phyloP scores from a whole-genome alignment of 2,329 filamentous ascomycete species.

The Penicillium sp. region DNA sequence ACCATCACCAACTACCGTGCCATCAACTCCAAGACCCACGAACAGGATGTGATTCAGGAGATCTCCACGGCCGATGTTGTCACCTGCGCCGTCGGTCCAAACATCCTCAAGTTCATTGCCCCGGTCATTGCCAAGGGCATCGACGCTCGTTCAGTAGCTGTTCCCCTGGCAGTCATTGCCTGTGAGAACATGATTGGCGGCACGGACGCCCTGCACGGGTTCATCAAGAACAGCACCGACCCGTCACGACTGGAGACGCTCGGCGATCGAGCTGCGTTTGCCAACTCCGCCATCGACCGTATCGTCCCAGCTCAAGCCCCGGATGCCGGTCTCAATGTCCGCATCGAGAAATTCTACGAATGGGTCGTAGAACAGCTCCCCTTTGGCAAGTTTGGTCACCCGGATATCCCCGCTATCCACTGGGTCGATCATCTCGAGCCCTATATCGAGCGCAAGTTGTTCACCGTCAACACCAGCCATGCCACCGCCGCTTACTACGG shows the following conservation, averaged over 20 bases:
- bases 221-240: slow-evolving; percentile 79
- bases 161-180: slow-evolving; percentile 87
- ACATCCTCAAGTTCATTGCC: slow-evolving; percentile 94
- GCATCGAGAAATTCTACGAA: slow-evolving; percentile 98
- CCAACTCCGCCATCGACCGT: slow-evolving; percentile 97
- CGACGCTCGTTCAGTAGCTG: slow-evolving; percentile 67
- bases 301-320: slow-evolving; percentile 91
- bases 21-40: slow-evolving; percentile 89
- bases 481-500: slow-evolving; percentile 96
- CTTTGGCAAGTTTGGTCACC: slow-evolving; percentile 72
- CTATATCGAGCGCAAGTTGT: slow-evolving; percentile 99
- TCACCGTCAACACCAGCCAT: slow-evolving; percentile 98
- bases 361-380: slow-evolving; percentile 93
- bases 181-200: slow-evolving; percentile 98
- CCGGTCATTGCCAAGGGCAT: slow-evolving; percentile 95
- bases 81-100: slow-evolving; percentile 95
- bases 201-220: slow-evolving; percentile 81
- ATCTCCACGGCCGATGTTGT: slow-evolving; percentile 87
- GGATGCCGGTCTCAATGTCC: slow-evolving; percentile 82
- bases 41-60: slow-evolving; percentile 79
- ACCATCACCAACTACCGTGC: slow-evolving; percentile 94
- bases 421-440: slow-evolving; percentile 90
- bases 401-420: slow-evolving; percentile 83
- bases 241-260: slow-evolving; percentile 70
- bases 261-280: slow-evolving; percentile 78